Percentiles rank a stretch among this genome's conserved stretches.
These are phyloP conservation scores for Sarocladiaceae sp. DNA, from an alignment of 2,329 filamentous ascomycete species.

Conservation along the genomic window DNA sequence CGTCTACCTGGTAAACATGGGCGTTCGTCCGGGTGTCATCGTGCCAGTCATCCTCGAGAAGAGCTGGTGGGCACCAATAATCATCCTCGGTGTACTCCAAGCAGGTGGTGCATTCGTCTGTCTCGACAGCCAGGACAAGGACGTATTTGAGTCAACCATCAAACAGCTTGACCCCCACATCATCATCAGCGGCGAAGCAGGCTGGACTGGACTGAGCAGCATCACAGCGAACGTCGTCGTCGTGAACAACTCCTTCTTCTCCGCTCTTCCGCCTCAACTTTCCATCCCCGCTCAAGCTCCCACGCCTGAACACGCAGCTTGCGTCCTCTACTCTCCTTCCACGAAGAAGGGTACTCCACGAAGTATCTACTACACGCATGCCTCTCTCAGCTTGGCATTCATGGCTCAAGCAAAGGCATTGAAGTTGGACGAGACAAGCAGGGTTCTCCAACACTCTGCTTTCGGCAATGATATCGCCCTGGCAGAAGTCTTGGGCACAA, in stretches of 20 bases:
- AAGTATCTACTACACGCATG: constrained; percentile 60
- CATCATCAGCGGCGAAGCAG: constrained; percentile 39
- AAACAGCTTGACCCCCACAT: constrained; percentile 39
- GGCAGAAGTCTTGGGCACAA: constrained; percentile 45
- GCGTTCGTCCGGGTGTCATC: constrained; percentile 48
- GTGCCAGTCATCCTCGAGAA: constrained; percentile 68
- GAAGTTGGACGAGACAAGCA: constrained; percentile 43
- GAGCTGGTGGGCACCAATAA: constrained; percentile 62
- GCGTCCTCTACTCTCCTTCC: constrained; percentile 55
- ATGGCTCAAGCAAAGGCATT: constrained; percentile 46
- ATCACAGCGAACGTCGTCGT: constrained; percentile 36
- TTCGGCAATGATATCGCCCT: constrained; percentile 51
- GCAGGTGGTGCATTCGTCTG: constrained; percentile 48
- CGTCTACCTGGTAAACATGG: constrained; percentile 44
- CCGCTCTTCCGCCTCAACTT: constrained; percentile 26
- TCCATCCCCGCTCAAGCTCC: constrained; percentile 26
- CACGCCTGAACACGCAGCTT: constrained; percentile 47
- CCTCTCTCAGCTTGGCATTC: constrained; percentile 50
- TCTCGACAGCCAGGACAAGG: constrained; percentile 35
- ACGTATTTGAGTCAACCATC: constrained; percentile 37
- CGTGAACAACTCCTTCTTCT: constrained; percentile 37
- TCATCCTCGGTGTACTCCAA: constrained; percentile 66
- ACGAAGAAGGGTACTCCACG: constrained; percentile 45
- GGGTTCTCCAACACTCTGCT: constrained; percentile 52
- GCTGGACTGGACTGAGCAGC: constrained; percentile 33